Percentiles rank a stretch among this genome's conserved stretches.
phyloP scores from a whole-genome alignment of 1,139 yeast genomes.

The Yamadazyma mexicana region DNA sequence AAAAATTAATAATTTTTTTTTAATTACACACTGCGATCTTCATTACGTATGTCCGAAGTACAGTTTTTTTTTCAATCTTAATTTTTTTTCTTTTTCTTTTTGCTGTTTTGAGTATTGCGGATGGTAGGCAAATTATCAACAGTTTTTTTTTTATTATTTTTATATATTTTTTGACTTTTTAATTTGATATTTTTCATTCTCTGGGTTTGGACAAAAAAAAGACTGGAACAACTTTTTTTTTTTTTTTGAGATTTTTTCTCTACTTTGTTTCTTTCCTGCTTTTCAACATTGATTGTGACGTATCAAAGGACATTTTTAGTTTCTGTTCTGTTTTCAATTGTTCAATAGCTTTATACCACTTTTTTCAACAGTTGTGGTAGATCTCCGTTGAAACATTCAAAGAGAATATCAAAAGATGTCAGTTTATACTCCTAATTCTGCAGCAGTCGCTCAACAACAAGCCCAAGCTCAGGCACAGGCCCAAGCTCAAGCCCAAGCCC shows the following conservation, averaged over 20 bases:
- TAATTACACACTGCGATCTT: too few relatives aligned
- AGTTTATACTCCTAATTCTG: slow-evolving; percentile 36
- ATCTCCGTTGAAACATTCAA: not conserved
- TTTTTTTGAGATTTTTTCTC: slow-evolving; percentile 6
- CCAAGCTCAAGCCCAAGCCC: slow-evolving; percentile 18
- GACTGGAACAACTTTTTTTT: too few relatives aligned
- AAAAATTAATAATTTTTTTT: too few relatives aligned
- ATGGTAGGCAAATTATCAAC: slow-evolving; percentile 4
- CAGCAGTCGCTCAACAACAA: slow-evolving; percentile 26
- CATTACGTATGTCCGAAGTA: too few relatives aligned
- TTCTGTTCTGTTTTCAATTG: slow-evolving; percentile 1
- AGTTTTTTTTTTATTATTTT: slow-evolving; percentile 3
- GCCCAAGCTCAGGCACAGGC: slow-evolving; percentile 19
- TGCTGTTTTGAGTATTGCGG: slow-evolving; percentile 3
- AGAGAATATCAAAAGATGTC: slow-evolving; percentile 23
- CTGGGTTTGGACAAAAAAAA: slow-evolving; percentile 4
- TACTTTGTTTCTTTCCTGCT: slow-evolving; percentile 2
- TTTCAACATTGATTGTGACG: slow-evolving; percentile 1
- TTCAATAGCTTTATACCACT: not conserved
- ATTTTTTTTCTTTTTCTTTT: not conserved
- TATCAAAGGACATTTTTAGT: not conserved
- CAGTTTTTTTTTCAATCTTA: too few relatives aligned
- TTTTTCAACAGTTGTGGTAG: not conserved
- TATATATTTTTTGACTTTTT: not conserved
- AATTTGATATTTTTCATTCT: not conserved